Evolutionary conservation across 495 filamentous ascomycete genomes (phyloP), one percentile per base, ranked within the genome.

Genomic region (Aspergillus baeticus): DNA sequence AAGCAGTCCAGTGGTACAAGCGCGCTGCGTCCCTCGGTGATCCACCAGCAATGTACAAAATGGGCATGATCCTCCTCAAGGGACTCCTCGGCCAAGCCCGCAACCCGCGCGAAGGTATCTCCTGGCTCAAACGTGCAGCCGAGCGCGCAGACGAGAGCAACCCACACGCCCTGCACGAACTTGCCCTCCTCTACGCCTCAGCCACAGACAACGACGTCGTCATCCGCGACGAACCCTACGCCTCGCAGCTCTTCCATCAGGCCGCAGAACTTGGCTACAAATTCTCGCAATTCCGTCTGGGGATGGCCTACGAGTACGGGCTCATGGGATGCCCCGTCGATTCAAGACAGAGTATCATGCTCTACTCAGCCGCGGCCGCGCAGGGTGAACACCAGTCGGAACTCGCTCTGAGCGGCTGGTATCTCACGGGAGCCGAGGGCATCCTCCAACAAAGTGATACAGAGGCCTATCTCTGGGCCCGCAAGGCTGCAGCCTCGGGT

Each of bases 1-100:
- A 96, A 74, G 91, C 94, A 8, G 90, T 98, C 26, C 92, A 97
- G 64, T 98, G 94, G 94, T 98, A 98, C 68, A 92, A 91, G 68
- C 90, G 92, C 17, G 91, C 93, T 11, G 92, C 94, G 1, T 83
- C 88, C 6, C 77, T 97, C 5, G 94, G 94, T 11, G 92, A 98
- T 63, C 87, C 89, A 0, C 87, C 92, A 0, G 94, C 93, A 21
- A 95, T 96, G 92, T 98, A 96, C 75, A 98, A 98, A 71, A 87
- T 98, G 72, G 94, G 94, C 49, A 93, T 96, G 84, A 96, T 98
- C 64, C 77, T 89, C 59, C 79, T 96, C 23, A 97, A 97, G 69
- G 93, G 92, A 18, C 81, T 97, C n/a, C 83, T 98, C 13, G 92
- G 92, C 8, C 93, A 97, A 68, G 81, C 82, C n/a, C 81, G 79